Percentiles rank a stretch among this genome's conserved stretches.
Conservation (phyloP, 441 rosid genomes). For the Capsella rubella region DNA sequence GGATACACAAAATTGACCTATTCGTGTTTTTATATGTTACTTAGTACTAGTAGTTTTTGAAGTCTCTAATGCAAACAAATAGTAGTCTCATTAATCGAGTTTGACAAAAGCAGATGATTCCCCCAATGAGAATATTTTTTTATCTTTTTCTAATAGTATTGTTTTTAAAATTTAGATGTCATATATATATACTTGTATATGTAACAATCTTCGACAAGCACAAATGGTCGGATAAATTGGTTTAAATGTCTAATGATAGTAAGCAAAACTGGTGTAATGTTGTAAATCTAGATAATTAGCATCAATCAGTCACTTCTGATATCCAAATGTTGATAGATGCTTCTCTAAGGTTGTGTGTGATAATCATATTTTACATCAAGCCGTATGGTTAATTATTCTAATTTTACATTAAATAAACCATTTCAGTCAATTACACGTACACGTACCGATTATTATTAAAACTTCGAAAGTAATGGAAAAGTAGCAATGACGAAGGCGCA, state of each 20-base stretch:
- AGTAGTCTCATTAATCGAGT: constrained; percentile 38
- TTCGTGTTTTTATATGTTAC: constrained; percentile 37
- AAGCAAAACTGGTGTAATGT: no score
- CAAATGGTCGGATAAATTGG: no score
- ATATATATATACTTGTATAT: background rate
- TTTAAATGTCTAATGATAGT: no score
- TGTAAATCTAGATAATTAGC: background rate
- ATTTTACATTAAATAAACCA: background rate
- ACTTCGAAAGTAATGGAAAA: background rate
- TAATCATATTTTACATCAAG: background rate
- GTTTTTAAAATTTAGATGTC: background rate
- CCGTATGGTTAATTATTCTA: background rate
- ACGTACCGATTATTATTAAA: background rate
- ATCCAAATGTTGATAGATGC: background rate
- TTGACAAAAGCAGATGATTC: constrained; percentile 35
- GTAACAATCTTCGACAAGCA: background rate
- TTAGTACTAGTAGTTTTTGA: background rate
- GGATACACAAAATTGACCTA: constrained; percentile 43
- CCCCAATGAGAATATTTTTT: constrained; percentile 38
- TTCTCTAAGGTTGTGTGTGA: background rate
- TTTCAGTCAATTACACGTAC: background rate
- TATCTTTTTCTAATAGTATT: background rate
- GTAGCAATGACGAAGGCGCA: background rate
- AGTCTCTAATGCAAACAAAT: constrained; percentile 34
- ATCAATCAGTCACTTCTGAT: background rate